Conservation (phyloP, 371 early-diverging fungal species). For the Basidiobolus meristosporus region DNA sequence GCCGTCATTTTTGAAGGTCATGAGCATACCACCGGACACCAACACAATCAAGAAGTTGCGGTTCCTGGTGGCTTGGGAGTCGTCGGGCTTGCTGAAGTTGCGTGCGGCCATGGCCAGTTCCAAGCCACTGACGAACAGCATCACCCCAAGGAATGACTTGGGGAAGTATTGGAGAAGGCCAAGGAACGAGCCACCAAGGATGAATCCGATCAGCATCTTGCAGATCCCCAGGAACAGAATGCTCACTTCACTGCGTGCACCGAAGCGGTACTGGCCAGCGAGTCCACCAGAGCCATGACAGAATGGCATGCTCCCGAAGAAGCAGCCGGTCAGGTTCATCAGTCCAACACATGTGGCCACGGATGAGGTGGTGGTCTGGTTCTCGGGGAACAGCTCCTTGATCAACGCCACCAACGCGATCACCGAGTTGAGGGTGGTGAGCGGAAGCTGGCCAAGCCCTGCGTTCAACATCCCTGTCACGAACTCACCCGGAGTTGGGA, state of each 20-base stretch:
- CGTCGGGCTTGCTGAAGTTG: slow-evolving; percentile 13
- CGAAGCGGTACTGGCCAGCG: slow-evolving; percentile 84
- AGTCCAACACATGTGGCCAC: no score
- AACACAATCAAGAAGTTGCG: slow-evolving; percentile 44
- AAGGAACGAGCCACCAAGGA: slow-evolving; percentile 64
- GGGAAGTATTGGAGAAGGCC: slow-evolving; percentile 52
- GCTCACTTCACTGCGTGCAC: slow-evolving; percentile 68
- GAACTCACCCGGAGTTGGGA: slow-evolving; percentile 45
- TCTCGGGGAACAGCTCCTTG: slow-evolving; percentile 62
- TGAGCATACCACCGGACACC: slow-evolving; percentile 39
- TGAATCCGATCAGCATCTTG: slow-evolving; percentile 55
- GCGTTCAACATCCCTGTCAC: slow-evolving; percentile 51
- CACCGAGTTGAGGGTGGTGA: slow-evolving; percentile 72
- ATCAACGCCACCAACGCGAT: slow-evolving; percentile 61
- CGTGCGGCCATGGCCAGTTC: slow-evolving; percentile 54
- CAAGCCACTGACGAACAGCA: slow-evolving; percentile 66
- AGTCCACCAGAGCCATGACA: slow-evolving; percentile 80
- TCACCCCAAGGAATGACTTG: no score
- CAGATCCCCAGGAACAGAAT: slow-evolving; percentile 49
- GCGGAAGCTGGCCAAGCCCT: slow-evolving; percentile 73
- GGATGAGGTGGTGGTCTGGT: slow-evolving; percentile 22
- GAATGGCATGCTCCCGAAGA: slow-evolving; percentile 74
- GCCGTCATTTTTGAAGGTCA: no score
- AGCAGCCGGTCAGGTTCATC: slow-evolving; percentile 69
- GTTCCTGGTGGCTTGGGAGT: slow-evolving; percentile 12